A percentile compares a stretch with the other conserved stretches of the same genome.
phyloP scores from a whole-genome alignment of 1,284 basidiomycete genomes.

The Lentinula novae-zelandiae region DNA sequence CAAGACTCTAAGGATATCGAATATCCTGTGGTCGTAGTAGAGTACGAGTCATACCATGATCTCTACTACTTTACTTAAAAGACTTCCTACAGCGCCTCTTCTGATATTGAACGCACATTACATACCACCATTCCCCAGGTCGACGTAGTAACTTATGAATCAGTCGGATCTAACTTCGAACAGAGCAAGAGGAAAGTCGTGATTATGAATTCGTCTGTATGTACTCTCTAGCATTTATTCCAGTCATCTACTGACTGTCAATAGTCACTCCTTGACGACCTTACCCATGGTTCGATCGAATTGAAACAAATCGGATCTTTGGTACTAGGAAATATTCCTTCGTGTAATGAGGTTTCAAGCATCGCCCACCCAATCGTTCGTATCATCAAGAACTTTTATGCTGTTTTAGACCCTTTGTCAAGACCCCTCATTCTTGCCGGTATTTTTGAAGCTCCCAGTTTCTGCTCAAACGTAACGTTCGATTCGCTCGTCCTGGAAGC shows the following conservation, averaged over 20 bases:
- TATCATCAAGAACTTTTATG: conserved; percentile 44
- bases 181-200: not conserved
- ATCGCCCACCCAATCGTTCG: conserved; percentile 32
- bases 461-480: conserved; percentile 27
- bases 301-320: not conserved
- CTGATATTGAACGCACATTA: not conserved
- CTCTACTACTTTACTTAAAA: not conserved
- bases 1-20: not conserved
- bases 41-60: not conserved
- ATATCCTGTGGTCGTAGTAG: conserved; percentile 5
- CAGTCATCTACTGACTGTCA: too few relatives aligned
- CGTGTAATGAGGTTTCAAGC: not conserved
- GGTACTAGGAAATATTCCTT: not conserved
- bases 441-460: conserved; percentile 28
- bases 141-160: not conserved
- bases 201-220: conserved; percentile 1
- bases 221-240: not conserved
- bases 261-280: conserved; percentile 1
- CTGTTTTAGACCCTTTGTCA: conserved; percentile 26
- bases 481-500: conserved; percentile 36
- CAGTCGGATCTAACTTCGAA: not conserved
- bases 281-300: not conserved
- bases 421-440: conserved; percentile 44
- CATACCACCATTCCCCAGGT: not conserved
- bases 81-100: not conserved